phyloP scores from a whole-genome alignment of 441 rosid genomes.

The Adansonia gregorii region DNA sequence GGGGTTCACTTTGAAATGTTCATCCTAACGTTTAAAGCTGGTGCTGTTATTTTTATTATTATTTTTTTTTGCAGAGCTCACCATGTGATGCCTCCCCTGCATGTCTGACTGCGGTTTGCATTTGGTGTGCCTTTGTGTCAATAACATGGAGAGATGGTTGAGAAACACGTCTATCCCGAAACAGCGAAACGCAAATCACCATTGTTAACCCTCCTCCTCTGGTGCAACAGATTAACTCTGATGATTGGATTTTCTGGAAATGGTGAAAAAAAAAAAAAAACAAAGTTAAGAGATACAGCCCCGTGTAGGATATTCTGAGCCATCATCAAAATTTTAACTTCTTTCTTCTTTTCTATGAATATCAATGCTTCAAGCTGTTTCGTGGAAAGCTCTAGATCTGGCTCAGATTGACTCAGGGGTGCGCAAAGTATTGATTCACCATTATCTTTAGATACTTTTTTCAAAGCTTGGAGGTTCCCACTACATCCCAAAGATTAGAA shows the following conservation, averaged over 20 bases:
- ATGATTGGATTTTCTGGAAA: constrained; percentile 42
- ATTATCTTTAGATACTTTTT: constrained; percentile 69
- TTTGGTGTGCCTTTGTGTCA: constrained; percentile 88
- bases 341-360: neutral
- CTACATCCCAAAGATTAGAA: constrained; percentile 42
- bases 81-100: constrained; percentile 74
- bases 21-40: neutral
- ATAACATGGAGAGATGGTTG: constrained; percentile 78
- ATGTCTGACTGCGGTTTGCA: constrained; percentile 84
- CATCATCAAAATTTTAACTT: neutral
- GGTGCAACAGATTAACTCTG: constrained; percentile 68
- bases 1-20: neutral
- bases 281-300: constrained; percentile 52
- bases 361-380: constrained; percentile 78
- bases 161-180: constrained; percentile 69
- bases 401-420: constrained; percentile 59
- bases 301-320: constrained; percentile 36
- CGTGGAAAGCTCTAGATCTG: constrained; percentile 77
- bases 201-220: constrained; percentile 66
- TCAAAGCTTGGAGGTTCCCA: constrained; percentile 83
- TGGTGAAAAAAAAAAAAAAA: constrained; percentile 21
- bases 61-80: constrained; percentile 49
- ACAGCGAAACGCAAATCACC: constrained; percentile 43
- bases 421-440: constrained; percentile 76
- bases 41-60: neutral